Evolutionary conservation across 1,284 basidiomycete species (phyloP), one percentile per base, ranked within the genome.

Genomic region (Wolfiporia cocos): DNA sequence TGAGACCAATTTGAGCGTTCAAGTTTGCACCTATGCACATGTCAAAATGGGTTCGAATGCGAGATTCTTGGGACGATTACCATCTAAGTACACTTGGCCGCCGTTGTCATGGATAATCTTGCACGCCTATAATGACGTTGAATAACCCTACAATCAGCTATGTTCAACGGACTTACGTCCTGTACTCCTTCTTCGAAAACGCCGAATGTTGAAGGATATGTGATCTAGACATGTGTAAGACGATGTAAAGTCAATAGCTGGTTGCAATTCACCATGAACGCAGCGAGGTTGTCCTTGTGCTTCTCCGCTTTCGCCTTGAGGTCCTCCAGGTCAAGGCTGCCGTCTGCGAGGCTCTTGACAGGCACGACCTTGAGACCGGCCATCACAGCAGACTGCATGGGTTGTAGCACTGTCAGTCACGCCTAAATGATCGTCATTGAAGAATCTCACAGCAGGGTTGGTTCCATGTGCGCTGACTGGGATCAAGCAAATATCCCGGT

Each of bases 31-130:
- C 77, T 75, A 42, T 7, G 23, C 41, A 30, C 33, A 14, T 50
- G 58, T 20, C 2, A n/a, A n/a, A n/a, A n/a, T n/a, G n/a, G n/a
- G n/a, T n/a, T 33, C 19, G 19, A 31, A 17, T 18, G 18, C 20
- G 14, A 42, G 28, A n/a, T 19, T 21, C 11, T 17, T 23, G 31
- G 43, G 53, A 68, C n/a, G n/a, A n/a, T n/a, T n/a, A n/a, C 92
- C 93, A 62, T 99, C 95, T 43, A 99, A 73, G 66, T 98, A 99
- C 30, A 99, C 96, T 62, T 99, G 96, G 18, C 96, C 95, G 17
- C 95, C 95, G 55, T 91, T 84, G 46, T 92, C 79, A 61, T 99
- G 96, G 37, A 97, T 88, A 55, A 96, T 91, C 60, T 88, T 71
- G 73, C 92, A 95, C 17, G 93, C 95, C 73, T 86, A 46, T 20